phyloP scores from a whole-genome alignment of 495 filamentous ascomycete genomes.

The Aspergillus panamensis region DNA sequence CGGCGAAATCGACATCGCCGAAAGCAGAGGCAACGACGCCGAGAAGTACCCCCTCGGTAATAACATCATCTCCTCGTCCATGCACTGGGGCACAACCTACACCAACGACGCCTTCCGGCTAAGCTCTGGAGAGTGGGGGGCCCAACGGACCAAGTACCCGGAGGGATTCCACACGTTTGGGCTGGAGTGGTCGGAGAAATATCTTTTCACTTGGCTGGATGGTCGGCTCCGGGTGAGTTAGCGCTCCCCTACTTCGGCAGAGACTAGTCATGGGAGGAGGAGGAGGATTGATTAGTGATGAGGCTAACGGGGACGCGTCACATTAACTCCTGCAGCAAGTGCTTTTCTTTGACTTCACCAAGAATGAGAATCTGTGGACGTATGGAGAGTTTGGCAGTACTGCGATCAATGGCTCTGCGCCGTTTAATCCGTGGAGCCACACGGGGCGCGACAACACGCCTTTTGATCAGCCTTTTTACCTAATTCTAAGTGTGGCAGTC shows the following conservation, averaged over 20 bases:
- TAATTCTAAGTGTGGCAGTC: slow-evolving; percentile 2
- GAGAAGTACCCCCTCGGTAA: slow-evolving; percentile 5
- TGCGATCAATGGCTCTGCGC: slow-evolving; percentile 1
- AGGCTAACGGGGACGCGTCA: neutral
- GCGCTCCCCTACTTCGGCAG: too few relatives aligned
- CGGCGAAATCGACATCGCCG: slow-evolving; percentile 7
- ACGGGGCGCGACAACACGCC: slow-evolving; percentile 1
- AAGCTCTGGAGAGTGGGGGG: slow-evolving; percentile 1
- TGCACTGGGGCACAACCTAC: slow-evolving; percentile 7
- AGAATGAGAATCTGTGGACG: slow-evolving; percentile 4
- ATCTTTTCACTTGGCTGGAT: slow-evolving; percentile 7
- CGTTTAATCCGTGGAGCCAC: neutral
- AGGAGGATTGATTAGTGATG: too few relatives aligned
- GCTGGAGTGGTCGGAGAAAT: slow-evolving; percentile 6
- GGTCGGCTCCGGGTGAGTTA: neutral
- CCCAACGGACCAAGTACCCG: slow-evolving; percentile 6
- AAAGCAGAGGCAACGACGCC: slow-evolving; percentile 7
- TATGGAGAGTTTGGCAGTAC: slow-evolving; percentile 4
- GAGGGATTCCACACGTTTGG: slow-evolving; percentile 6
- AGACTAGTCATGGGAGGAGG: too few relatives aligned
- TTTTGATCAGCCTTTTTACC: slow-evolving; percentile 7
- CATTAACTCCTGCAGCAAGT: slow-evolving; percentile 2
- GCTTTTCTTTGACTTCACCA: slow-evolving; percentile 3
- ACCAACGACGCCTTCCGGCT: slow-evolving; percentile 1
- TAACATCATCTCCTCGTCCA: slow-evolving; percentile 1